Evolutionary conservation across 441 rosid species (phyloP), one percentile per base, ranked within the genome.

Genomic region (Croton laevigatus): DNA sequence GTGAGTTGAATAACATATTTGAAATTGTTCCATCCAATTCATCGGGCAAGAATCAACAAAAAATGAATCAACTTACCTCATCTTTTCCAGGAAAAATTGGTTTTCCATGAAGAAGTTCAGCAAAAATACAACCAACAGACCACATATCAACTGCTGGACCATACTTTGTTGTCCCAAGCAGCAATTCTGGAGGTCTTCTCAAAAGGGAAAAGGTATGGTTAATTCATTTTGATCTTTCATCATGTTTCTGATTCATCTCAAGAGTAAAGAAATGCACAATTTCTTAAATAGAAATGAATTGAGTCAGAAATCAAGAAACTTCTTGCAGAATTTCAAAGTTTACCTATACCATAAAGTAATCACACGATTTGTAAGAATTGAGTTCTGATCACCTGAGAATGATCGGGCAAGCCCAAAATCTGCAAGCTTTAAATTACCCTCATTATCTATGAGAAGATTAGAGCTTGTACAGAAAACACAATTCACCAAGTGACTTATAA

Each of bases 101-200:
- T 78, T 94, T 94, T 57, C 93, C 98, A 66, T 87, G 85, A 73
- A 94, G 73, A 51, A 94, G 91, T 78, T 94, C 99, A 40, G 98
- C 99, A 84, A 94, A 90, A 71, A 94, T 94, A 65, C 99, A 94
- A 67, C 99, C 98, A 66, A 92, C 99, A 1, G 99, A 92, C 98
- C 97, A 92, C 98, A 92, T 94, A 70, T 92, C 98, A 78, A 92
- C 97, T n/a, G 98, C 96, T 64, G 99, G 98, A 66, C 98, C 98
- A 79, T 94, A 94, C 73, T 90, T 92, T 38, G 99, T 92, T 67
- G 98, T 88, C 69, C 99, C 99, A 79, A 94, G 98, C 32, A 94
- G 84, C 81, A 94, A 85, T 76, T 94, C 99, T 19, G 99, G 99
- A 32, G 99, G 99, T 77, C 99, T 94, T 84, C 6, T 36, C 53